phyloP scores from a whole-genome alignment of 306 rosid species.

The Cercis canadensis region DNA sequence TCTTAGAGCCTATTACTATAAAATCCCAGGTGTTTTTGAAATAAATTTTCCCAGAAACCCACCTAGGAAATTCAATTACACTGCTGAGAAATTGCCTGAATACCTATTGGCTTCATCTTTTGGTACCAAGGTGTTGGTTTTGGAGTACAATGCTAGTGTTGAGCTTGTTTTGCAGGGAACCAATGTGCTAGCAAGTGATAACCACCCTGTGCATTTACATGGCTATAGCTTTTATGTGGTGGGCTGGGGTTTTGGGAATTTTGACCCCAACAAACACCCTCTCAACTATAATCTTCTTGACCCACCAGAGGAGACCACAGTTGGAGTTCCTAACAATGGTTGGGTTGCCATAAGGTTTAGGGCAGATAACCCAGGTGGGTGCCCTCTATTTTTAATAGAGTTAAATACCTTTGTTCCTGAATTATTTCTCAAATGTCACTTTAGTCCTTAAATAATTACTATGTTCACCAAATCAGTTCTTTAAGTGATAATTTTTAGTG shows the following conservation, averaged over 20 bases:
- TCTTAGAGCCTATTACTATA: constrained; percentile 54
- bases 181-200: constrained; percentile 28
- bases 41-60: constrained; percentile 49
- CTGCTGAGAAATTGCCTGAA: constrained; percentile 36
- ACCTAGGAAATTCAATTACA: constrained; percentile 42
- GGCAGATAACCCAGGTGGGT: constrained; percentile 55
- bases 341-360: constrained; percentile 51
- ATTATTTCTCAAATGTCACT: no score
- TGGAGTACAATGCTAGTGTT: constrained; percentile 54
- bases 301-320: constrained; percentile 60
- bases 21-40: constrained; percentile 46
- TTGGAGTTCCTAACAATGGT: constrained; percentile 59
- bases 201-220: constrained; percentile 73
- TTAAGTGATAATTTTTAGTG: no score
- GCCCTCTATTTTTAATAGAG: no score
- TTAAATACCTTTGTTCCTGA: no score
- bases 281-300: constrained; percentile 57
- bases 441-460: no score
- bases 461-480: no score
- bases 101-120: constrained; percentile 41
- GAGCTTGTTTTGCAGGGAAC: constrained; percentile 65
- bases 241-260: constrained; percentile 71
- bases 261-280: constrained; percentile 53
- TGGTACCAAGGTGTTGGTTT: constrained; percentile 52
- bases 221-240: constrained; percentile 61